A percentile compares a stretch with the other conserved stretches of the same genome.
phyloP scores from a whole-genome alignment of 2,329 filamentous ascomycete species.

The Hymenotorrendiella dingleyae region DNA sequence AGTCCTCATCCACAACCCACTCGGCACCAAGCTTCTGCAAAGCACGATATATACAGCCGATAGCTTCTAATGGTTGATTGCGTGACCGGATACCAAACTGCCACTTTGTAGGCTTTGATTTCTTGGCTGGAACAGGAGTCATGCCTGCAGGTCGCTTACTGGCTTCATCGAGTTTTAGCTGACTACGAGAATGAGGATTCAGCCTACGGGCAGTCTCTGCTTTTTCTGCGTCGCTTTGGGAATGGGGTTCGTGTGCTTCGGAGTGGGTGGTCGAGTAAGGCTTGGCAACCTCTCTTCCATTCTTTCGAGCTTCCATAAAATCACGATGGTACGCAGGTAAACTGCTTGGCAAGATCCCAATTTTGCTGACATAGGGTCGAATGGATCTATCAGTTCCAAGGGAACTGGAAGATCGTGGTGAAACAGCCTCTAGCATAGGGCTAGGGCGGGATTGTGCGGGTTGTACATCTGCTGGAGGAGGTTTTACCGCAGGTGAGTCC shows the following conservation, averaged over 20 bases:
- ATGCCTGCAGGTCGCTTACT: constrained; percentile 54
- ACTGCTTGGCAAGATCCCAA: constrained; percentile 87
- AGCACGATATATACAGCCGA: constrained; percentile 92
- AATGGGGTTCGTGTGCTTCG: constrained; percentile 30
- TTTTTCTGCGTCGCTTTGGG: constrained; percentile 65
- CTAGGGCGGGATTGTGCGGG: constrained; percentile 17
- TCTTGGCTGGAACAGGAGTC: constrained; percentile 62
- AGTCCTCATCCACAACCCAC: constrained; percentile 68
- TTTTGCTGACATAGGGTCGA: constrained; percentile 59
- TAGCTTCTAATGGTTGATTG: constrained; percentile 89
- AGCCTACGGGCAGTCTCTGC: constrained; percentile 74
- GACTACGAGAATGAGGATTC: constrained; percentile 75
- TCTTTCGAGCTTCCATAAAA: constrained; percentile 70
- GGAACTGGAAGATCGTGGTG: constrained; percentile 29
- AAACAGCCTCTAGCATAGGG: constrained; percentile 25
- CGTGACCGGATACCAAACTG: constrained; percentile 95
- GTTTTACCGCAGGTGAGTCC: constrained; percentile 16
- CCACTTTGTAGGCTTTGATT: constrained; percentile 81
- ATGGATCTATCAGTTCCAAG: constrained; percentile 27
- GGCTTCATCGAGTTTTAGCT: constrained; percentile 61
- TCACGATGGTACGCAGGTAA: constrained; percentile 86
- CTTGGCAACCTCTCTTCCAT: constrained; percentile 41
- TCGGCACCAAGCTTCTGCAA: constrained; percentile 81
- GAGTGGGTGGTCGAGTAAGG: constrained; percentile 35
- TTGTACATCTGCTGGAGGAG: constrained; percentile 5